phyloP scores from a whole-genome alignment of 805 yeast species.

The Saturnispora saitoi region DNA sequence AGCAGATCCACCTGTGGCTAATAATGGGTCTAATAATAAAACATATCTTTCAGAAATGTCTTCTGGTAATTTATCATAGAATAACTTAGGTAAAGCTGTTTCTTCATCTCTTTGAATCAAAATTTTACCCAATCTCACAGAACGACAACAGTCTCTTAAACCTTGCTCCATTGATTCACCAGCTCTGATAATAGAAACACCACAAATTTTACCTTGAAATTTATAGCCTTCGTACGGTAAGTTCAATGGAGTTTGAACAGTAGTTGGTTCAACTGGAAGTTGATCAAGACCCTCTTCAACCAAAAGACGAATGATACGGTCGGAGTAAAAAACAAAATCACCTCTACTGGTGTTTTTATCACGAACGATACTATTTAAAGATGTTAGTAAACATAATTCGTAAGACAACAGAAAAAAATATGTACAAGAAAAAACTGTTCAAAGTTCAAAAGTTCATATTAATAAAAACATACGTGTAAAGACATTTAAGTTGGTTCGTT shows the following conservation, averaged over 20 bases:
- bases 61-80: slow-evolving; percentile 88
- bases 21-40: slow-evolving; percentile 89
- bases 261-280: slow-evolving; percentile 69
- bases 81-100: slow-evolving; percentile 85
- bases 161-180: slow-evolving; percentile 99
- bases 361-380: slow-evolving; percentile 57
- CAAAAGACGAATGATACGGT: slow-evolving; percentile 83
- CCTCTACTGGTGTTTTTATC: slow-evolving; percentile 73
- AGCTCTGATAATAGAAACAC: slow-evolving; percentile 96
- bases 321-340: slow-evolving; percentile 92
- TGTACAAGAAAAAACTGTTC: no score
- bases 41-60: slow-evolving; percentile 87
- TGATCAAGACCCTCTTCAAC: slow-evolving; percentile 96
- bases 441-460: no score
- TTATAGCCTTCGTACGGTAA: slow-evolving; percentile 64
- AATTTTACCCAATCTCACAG: slow-evolving; percentile 93
- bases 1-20: slow-evolving; percentile 98
- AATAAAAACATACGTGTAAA: slow-evolving; percentile 60
- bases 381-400: background rate
- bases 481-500: slow-evolving; percentile 81
- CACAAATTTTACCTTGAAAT: slow-evolving; percentile 90
- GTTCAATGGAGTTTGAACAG: slow-evolving; percentile 71
- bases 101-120: slow-evolving; percentile 97
- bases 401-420: background rate
- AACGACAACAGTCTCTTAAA: slow-evolving; percentile 90